These are phyloP conservation scores for Petunia secreta DNA, from an alignment of 257 asterid species.

Conservation along the genomic window DNA sequence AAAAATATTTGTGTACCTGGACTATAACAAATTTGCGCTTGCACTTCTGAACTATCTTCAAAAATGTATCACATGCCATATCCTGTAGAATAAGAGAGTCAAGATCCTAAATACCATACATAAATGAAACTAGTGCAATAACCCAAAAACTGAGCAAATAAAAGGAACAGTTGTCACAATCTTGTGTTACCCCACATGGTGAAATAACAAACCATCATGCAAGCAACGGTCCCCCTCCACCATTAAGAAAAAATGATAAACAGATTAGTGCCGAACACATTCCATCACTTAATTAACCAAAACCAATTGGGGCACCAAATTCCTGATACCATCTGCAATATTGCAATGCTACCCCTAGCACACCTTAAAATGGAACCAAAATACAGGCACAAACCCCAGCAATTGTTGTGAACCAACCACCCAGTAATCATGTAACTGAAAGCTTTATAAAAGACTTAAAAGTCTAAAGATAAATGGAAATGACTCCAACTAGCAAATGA, in stretches of 20 bases:
- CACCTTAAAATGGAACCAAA: neutral
- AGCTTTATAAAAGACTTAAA: neutral
- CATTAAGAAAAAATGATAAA: neutral
- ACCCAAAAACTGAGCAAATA: neutral
- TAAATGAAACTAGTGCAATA: too few species aligned
- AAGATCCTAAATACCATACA: neutral
- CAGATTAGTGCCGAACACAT: neutral
- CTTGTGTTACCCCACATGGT: too few species aligned
- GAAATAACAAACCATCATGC: neutral
- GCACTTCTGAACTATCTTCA: constrained; percentile 99
- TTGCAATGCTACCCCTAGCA: neutral
- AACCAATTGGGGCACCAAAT: neutral
- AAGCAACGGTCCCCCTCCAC: neutral
- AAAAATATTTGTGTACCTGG: constrained; percentile 51
- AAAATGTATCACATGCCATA: constrained; percentile 98
- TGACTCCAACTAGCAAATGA: neutral
- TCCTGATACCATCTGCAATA: neutral
- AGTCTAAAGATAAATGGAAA: neutral
- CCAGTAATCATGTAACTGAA: neutral
- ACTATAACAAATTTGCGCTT: constrained; percentile 87
- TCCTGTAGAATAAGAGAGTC: constrained; percentile 54
- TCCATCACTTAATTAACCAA: neutral
- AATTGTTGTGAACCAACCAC: neutral
- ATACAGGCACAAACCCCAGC: neutral
- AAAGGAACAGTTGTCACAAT: neutral